Base-by-base conservation (phyloP, 768 basidiomycete species). In the Tylopilus balloui region DNA sequence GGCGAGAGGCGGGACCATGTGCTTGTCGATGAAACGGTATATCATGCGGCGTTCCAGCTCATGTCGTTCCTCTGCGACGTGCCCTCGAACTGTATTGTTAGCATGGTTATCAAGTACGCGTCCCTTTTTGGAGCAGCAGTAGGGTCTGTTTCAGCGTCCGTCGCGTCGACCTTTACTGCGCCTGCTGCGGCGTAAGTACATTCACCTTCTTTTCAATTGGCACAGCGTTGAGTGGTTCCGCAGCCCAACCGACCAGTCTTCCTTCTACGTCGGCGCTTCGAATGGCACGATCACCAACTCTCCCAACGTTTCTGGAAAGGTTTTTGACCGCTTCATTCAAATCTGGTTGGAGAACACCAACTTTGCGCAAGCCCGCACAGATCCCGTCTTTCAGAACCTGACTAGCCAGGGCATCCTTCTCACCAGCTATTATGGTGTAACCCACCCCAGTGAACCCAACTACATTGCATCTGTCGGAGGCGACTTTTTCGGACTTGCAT, bases 331-430 rank as follows among this genome's bases (percentile, higher is more conserved):
- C 6, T 72, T 80, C 66, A 71, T 75, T 51, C 60, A 75, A 56
- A 79, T 84, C 48, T 83, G 78, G 78, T 68, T 85, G 31, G 83
- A 84, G 60, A 84, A 83, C 62, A 82, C 78, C 14, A 75, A 83
- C 56, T 85, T 68, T 50, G 60, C 53, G 9, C 57, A 56, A 47
- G 69, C 64, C 47, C 59, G 36, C 7, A 51, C 57, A 14, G 47
- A 53, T 53, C 42, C 65, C 14, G 61, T 61, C 14, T 70, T 76
- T 38, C 53, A 54, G 34, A 61, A 64, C 39, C 62, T 84, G 48
- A 73, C 75, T 14, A 54, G 69, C 40, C 69, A 82, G 58, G 81
- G 83, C 7, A 68, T 85, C 48, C 53, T 70, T 6, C 63, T 80
- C 15, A 62, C 51, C 36, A 73, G 71, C 42, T 80, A 71, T 57